phyloP scores from a whole-genome alignment of 2,329 filamentous ascomycete genomes.

The Neofusicoccum laricinum region DNA sequence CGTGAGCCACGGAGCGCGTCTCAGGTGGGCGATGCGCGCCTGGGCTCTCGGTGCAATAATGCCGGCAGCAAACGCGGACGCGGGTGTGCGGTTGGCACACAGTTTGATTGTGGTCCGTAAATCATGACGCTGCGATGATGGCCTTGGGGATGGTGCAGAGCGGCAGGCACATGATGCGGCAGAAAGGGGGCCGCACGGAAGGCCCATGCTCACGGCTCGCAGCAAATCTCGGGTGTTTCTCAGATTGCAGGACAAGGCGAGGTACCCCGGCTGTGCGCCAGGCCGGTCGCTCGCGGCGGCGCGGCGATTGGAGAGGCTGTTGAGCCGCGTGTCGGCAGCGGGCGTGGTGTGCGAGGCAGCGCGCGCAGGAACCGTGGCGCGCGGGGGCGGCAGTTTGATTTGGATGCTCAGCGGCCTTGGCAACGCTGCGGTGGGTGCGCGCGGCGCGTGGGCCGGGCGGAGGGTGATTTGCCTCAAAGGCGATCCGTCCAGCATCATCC shows the following conservation, averaged over 20 bases:
- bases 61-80: not conserved
- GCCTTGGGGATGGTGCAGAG: not conserved
- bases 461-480: slow-evolving; percentile 11
- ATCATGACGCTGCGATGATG: slow-evolving; percentile 6
- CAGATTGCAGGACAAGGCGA: slow-evolving; percentile 10
- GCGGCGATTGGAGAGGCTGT: not conserved
- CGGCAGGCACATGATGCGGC: not conserved
- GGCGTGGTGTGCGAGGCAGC: not conserved
- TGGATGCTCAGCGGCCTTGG: slow-evolving; percentile 10
- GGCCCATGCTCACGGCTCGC: not conserved
- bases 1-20: not conserved
- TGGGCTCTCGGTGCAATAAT: not conserved
- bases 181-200: slow-evolving; percentile 7
- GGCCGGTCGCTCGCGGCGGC: not conserved
- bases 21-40: not conserved
- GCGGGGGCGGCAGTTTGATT: slow-evolving; percentile 7
- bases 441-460: not conserved
- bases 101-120: not conserved
- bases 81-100: not conserved
- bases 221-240: slow-evolving; percentile 12
- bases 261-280: slow-evolving; percentile 11
- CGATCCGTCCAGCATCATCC: slow-evolving; percentile 4
- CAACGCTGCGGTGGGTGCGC: slow-evolving; percentile 11
- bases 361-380: too few relatives aligned
- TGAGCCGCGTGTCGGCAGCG: not conserved